Percentiles rank a stretch among this genome's conserved stretches.
phyloP scores from a whole-genome alignment of 108 stramenopile species.

The Thalassiosira profunda region DNA sequence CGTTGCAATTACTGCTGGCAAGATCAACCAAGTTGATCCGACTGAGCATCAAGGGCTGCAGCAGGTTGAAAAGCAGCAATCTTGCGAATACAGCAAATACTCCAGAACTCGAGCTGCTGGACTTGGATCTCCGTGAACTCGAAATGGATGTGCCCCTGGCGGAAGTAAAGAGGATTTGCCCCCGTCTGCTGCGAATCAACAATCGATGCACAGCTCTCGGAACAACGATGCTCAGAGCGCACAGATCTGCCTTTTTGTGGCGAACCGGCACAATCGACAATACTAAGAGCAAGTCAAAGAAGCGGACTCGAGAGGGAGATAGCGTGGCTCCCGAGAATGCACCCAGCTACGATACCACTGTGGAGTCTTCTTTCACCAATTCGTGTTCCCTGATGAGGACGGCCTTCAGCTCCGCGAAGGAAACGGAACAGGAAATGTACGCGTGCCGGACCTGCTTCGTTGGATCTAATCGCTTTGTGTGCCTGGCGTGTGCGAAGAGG shows the following conservation, averaged over 20 bases:
- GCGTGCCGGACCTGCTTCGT: constrained; percentile 18
- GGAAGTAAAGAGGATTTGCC: background rate
- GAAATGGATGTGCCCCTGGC: constrained; percentile 11
- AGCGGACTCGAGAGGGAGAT: background rate
- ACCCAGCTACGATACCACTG: background rate
- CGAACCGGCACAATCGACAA: constrained; percentile 5
- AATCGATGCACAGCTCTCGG: constrained; percentile 23
- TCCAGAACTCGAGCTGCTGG: constrained; percentile 9
- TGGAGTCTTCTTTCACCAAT: background rate
- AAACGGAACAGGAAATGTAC: constrained; percentile 24
- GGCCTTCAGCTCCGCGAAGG: constrained; percentile 2
- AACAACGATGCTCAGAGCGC: background rate
- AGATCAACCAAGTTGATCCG: constrained; percentile 4
- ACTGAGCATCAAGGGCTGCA: constrained; percentile 16
- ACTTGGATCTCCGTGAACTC: constrained; percentile 14
- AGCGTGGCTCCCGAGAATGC: background rate
- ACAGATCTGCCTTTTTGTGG: constrained; percentile 2
- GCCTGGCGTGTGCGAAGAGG: constrained; percentile 9
- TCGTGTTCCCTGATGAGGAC: constrained; percentile 17
- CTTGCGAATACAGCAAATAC: background rate
- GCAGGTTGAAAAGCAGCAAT: background rate
- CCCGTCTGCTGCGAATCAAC: constrained; percentile 20
- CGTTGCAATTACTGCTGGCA: background rate
- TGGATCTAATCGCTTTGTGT: constrained; percentile 18
- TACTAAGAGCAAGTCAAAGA: background rate